These are phyloP conservation scores for Dionaea muscipula DNA, from an alignment of 179 eudicot species.

Conservation along the genomic window DNA sequence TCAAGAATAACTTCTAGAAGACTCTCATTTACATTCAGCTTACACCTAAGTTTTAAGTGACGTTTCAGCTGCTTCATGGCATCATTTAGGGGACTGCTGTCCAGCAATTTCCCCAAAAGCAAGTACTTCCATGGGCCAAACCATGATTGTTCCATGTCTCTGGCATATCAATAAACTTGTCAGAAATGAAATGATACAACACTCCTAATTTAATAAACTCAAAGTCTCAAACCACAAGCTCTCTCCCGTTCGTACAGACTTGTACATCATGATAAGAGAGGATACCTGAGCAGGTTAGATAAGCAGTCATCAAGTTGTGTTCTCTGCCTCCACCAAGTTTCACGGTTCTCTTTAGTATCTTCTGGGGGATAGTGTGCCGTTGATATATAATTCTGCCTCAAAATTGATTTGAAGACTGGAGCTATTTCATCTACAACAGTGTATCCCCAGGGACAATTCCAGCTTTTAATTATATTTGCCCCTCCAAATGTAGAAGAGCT, in stretches of 20 bases:
- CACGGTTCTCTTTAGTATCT: conserved; percentile 40
- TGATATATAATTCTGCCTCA: conserved; percentile 54
- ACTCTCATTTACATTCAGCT: conserved; percentile 25
- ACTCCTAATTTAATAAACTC: neutral
- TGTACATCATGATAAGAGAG: neutral
- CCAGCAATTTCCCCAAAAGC: conserved; percentile 59
- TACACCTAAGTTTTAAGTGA: conserved; percentile 25
- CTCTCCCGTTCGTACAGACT: too few relatives aligned
- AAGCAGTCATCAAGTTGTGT: conserved; percentile 53
- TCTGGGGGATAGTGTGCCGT: conserved; percentile 39
- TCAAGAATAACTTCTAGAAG: conserved; percentile 37
- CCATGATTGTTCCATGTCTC: conserved; percentile 79
- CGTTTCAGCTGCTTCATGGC: conserved; percentile 27
- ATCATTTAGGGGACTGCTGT: conserved; percentile 27
- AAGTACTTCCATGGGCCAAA: conserved; percentile 68
- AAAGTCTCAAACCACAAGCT: too few relatives aligned
- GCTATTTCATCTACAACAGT: conserved; percentile 60
- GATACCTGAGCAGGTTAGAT: conserved; percentile 51
- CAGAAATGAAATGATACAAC: neutral
- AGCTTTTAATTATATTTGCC: conserved; percentile 23
- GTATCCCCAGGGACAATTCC: conserved; percentile 77
- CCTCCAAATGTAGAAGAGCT: conserved; percentile 23
- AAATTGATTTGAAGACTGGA: conserved; percentile 49
- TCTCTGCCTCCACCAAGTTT: conserved; percentile 71
- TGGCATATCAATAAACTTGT: conserved; percentile 14